Conservation (phyloP, 306 rosid species). For the Calophaca sinica region DNA sequence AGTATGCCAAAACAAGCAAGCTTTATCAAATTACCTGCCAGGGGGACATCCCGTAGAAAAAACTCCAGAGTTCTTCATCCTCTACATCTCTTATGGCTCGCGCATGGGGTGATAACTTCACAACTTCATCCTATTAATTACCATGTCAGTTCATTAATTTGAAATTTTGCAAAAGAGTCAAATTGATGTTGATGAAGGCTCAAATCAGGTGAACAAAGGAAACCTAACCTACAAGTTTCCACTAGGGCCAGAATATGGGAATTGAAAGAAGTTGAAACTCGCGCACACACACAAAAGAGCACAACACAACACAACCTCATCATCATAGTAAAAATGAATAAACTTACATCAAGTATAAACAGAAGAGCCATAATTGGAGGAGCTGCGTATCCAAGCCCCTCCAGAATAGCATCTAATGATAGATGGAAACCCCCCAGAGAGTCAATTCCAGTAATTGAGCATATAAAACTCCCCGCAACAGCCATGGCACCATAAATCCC, state of each 20-base stretch:
- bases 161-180: neutral
- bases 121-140: conserved; percentile 84
- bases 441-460: conserved; percentile 87
- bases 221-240: neutral
- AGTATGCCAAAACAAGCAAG: conserved; percentile 25
- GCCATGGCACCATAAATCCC: conserved; percentile 99
- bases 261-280: neutral
- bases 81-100: conserved; percentile 98
- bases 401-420: conserved; percentile 79
- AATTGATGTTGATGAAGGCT: conserved; percentile 9
- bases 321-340: neutral
- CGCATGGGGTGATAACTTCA: conserved; percentile 94
- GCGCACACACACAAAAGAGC: neutral
- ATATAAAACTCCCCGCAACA: conserved; percentile 83
- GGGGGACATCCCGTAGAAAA: conserved; percentile 98
- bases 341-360: conserved; percentile 87
- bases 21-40: conserved; percentile 73
- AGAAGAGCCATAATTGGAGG: conserved; percentile 98
- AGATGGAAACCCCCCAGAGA: conserved; percentile 85
- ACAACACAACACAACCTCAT: neutral
- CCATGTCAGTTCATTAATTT: conserved; percentile 34
- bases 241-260: neutral
- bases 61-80: conserved; percentile 93
- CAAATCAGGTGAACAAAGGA: conserved; percentile 24
- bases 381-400: conserved; percentile 90